Percentiles rank a stretch among this genome's conserved stretches.
Conservation (phyloP, 2,329 filamentous ascomycete species). For the Purpureocillium lavendulum region DNA sequence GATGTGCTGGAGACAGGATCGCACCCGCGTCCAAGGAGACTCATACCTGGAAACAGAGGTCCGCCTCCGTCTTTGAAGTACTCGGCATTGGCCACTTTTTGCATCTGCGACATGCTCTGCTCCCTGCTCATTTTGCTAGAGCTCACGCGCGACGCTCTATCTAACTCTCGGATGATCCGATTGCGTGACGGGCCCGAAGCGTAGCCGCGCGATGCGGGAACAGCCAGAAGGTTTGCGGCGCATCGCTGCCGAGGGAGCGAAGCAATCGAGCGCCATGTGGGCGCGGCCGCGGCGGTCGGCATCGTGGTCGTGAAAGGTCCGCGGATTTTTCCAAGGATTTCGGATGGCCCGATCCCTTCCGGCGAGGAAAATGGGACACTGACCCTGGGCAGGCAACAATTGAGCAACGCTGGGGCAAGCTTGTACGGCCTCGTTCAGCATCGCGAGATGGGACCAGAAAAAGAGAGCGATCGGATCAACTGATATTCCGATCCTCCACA, state of each 20-base stretch:
- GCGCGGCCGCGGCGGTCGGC: constrained; percentile 8
- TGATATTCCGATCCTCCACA: too few relatives aligned
- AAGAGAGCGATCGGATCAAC: too few relatives aligned
- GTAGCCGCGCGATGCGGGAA: constrained; percentile 15
- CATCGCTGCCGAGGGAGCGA: constrained; percentile 9
- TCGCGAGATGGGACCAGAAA: too few relatives aligned
- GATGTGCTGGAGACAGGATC: too few relatives aligned
- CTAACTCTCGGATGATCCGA: constrained; percentile 19
- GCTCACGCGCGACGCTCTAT: constrained; percentile 13
- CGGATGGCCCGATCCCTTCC: too few relatives aligned
- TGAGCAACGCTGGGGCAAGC: too few relatives aligned
- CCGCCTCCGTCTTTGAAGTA: constrained; percentile 24
- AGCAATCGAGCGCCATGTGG: constrained; percentile 12
- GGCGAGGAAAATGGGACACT: too few relatives aligned
- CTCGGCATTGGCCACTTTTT: constrained; percentile 21
- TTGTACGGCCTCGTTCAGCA: too few relatives aligned
- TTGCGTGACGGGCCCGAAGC: constrained; percentile 15
- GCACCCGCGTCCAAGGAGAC: not conserved
- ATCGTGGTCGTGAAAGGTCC: constrained; percentile 1
- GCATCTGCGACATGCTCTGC: constrained; percentile 20
- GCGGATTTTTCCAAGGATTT: not conserved
- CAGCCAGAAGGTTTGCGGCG: constrained; percentile 11
- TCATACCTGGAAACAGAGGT: constrained; percentile 24
- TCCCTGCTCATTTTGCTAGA: constrained; percentile 16
- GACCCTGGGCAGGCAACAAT: too few relatives aligned